These are phyloP conservation scores for Starmera stellimalicola DNA, from an alignment of 1,139 yeast species.

Conservation along the genomic window DNA sequence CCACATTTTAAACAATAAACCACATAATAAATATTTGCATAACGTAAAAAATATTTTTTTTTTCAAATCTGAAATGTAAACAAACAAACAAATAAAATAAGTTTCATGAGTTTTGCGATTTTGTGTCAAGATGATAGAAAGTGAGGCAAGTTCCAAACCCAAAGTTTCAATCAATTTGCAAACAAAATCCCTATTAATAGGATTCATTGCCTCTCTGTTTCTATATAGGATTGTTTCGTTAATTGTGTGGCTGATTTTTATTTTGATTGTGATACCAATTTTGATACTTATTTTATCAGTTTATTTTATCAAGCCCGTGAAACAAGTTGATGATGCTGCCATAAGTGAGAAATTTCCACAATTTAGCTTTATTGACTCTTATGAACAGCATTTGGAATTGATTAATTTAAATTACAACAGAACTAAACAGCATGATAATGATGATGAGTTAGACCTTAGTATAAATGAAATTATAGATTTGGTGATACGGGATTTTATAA, in stretches of 20 bases:
- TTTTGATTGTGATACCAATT: slow-evolving; percentile 6
- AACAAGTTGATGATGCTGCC: background rate
- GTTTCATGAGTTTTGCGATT: too few species aligned
- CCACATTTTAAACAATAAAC: background rate
- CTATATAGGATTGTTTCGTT: background rate
- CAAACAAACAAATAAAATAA: too few species aligned
- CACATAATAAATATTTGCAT: too few species aligned
- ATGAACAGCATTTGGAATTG: background rate
- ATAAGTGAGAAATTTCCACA: slow-evolving; percentile 14
- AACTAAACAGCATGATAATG: background rate
- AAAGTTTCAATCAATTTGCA: too few species aligned
- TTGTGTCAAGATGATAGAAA: too few species aligned
- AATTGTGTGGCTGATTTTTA: slow-evolving; percentile 1
- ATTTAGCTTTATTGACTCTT: slow-evolving; percentile 22
- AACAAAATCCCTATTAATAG: background rate
- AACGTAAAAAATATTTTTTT: too few species aligned
- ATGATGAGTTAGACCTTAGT: background rate
- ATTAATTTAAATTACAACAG: background rate
- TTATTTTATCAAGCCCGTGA: slow-evolving; percentile 1
- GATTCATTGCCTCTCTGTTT: background rate
- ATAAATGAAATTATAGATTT: slow-evolving; percentile 38
- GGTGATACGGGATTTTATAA: slow-evolving; percentile 51
- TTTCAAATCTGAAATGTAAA: too few species aligned
- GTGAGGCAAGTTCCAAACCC: too few species aligned
- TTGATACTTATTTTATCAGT: slow-evolving; percentile 1